A percentile compares a stretch with the other conserved stretches of the same genome.
phyloP scores from a whole-genome alignment of 257 asterid species.

The Gynochthodes officinalis region DNA sequence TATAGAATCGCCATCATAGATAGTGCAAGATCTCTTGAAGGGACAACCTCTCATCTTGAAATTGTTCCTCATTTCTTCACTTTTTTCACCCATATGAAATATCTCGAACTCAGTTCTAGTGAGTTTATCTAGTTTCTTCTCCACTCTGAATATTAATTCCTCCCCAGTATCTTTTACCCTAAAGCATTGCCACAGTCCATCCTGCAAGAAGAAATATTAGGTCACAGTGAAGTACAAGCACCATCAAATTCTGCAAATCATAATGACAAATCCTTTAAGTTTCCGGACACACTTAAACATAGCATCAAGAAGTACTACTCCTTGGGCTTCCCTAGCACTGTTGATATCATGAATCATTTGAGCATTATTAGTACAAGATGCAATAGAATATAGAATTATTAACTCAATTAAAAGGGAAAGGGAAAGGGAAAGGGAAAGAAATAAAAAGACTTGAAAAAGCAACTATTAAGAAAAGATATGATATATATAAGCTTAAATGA shows the following conservation, averaged over 20 bases:
- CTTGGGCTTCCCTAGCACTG: not conserved
- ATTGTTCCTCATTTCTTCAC: slow-evolving; percentile 45
- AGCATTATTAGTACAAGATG: not conserved
- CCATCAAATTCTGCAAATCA: not conserved
- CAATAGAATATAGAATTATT: no score
- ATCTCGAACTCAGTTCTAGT: slow-evolving; percentile 57
- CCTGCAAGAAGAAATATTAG: slow-evolving; percentile 37
- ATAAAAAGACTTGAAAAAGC: no score
- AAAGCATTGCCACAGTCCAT: slow-evolving; percentile 63
- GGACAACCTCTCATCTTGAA: slow-evolving; percentile 83
- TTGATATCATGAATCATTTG: not conserved
- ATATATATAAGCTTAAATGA: no score
- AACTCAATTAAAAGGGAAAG: no score
- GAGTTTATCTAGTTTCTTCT: slow-evolving; percentile 43
- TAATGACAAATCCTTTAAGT: slow-evolving; percentile 2
- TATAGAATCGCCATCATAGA: slow-evolving; percentile 64
- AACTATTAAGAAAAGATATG: no score
- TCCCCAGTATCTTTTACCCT: slow-evolving; percentile 41
- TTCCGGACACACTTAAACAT: not conserved
- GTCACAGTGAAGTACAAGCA: slow-evolving; percentile 11
- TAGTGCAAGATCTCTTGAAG: slow-evolving; percentile 80
- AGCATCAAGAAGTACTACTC: not conserved
- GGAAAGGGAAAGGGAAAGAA: no score
- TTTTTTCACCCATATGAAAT: slow-evolving; percentile 35
- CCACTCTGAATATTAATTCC: slow-evolving; percentile 49